A percentile compares a stretch with the other conserved stretches of the same genome.
Conservation (phyloP, 2,329 filamentous ascomycete species). For the Stagonosporopsis rhizophila region DNA sequence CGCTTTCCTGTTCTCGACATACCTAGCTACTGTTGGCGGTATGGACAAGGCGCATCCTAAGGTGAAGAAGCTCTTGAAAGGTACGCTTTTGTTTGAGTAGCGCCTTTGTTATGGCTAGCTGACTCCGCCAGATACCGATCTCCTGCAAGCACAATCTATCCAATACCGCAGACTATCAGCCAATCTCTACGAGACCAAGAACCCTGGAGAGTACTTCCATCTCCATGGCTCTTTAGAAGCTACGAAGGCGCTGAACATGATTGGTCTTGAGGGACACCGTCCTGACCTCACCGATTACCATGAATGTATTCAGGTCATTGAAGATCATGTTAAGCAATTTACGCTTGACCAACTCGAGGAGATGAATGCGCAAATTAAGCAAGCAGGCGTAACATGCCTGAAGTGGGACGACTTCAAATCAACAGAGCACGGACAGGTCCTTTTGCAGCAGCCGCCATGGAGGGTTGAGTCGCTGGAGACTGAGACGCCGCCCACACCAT, state of each 20-base stretch:
- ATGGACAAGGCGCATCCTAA: constrained; percentile 53
- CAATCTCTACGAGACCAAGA: constrained; percentile 73
- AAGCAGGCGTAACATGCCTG: constrained; percentile 52
- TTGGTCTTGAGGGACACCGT: constrained; percentile 68
- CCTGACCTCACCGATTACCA: constrained; percentile 63
- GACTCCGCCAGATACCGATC: constrained; percentile 68
- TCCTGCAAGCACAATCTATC: constrained; percentile 73
- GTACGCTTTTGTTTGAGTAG: constrained; percentile 25
- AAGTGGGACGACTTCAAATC: constrained; percentile 52
- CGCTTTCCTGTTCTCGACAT: constrained; percentile 65
- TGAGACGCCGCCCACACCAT: constrained; percentile 57
- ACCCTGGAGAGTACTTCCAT: constrained; percentile 73
- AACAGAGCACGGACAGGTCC: constrained; percentile 51
- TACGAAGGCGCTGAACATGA: constrained; percentile 72
- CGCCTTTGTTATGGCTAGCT: constrained; percentile 19
- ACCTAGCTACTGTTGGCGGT: constrained; percentile 63
- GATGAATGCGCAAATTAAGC: constrained; percentile 51
- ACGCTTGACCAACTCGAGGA: constrained; percentile 51
- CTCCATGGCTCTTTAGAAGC: constrained; percentile 78
- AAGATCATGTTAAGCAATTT: constrained; percentile 51
- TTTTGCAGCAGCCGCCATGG: constrained; percentile 54
- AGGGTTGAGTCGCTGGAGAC: constrained; percentile 60
- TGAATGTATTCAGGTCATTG: constrained; percentile 51
- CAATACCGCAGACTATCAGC: constrained; percentile 75
- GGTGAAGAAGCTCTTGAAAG: constrained; percentile 57